Evolutionary conservation across 345 rosid genomes (phyloP).

Genomic region (Rhodamnia argentea): DNA sequence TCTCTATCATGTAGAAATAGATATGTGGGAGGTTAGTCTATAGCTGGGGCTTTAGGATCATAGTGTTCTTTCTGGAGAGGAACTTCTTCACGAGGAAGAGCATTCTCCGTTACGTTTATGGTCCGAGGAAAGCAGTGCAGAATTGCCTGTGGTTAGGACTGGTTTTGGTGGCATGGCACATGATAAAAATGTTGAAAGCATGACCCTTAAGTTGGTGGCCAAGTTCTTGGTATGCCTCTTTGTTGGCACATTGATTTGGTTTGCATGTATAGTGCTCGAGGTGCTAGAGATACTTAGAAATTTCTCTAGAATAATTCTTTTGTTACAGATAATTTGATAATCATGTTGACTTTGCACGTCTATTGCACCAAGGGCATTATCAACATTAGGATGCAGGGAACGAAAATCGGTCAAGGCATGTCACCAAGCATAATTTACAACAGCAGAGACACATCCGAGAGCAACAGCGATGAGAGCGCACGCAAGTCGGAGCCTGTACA

Average conservation of each 20-base stretch:
- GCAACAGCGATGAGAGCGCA: no score
- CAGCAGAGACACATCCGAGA: no score
- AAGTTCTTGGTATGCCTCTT: constrained; percentile 39
- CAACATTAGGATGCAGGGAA: no score
- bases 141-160: constrained; percentile 66
- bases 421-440: no score
- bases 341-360: no score
- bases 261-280: background rate
- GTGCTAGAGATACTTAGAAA: no score
- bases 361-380: no score
- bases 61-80: constrained; percentile 51
- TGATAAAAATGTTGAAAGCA: constrained; percentile 23
- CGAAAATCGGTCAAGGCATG: no score
- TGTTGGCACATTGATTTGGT: constrained; percentile 43
- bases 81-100: constrained; percentile 51
- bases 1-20: no score
- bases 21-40: constrained; percentile 59
- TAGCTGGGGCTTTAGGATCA: constrained; percentile 42
- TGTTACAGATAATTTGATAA: no score
- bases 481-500: no score
- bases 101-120: constrained; percentile 48
- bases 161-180: constrained; percentile 53
- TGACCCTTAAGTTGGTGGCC: constrained; percentile 27
- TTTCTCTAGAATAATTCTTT: no score
- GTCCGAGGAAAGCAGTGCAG: constrained; percentile 40